Conservation (phyloP, 129 eudicot species). For the Chrysanthemum seticuspe region DNA sequence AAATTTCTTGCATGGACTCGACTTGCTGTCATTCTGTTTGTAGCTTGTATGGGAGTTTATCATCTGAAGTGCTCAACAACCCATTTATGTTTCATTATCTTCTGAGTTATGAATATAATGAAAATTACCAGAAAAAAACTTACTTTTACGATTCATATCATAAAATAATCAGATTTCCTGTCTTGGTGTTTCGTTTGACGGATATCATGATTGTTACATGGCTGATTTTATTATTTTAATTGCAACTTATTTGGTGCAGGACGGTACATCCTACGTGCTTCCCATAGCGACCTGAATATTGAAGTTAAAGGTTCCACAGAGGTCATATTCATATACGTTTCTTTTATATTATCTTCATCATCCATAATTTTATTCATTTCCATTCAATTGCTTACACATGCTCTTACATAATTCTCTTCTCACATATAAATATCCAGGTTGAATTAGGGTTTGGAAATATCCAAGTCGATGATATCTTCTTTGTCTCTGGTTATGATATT, state of each 20-base stretch:
- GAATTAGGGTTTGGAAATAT: conserved; percentile 83
- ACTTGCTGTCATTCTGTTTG: conserved; percentile 10
- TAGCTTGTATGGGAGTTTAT: conserved; percentile 7
- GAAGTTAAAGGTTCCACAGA: conserved; percentile 77
- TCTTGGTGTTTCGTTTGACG: background rate
- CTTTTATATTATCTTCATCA: conserved; percentile 3
- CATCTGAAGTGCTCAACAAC: conserved; percentile 17
- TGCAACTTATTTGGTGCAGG: conserved; percentile 43
- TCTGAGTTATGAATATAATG: conserved; percentile 6
- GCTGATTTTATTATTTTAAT: conserved; percentile 8
- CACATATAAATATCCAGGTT: conserved; percentile 47
- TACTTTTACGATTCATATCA: conserved; percentile 1
- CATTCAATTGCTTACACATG: conserved; percentile 9
- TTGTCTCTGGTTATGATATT: conserved; percentile 84
- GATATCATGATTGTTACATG: conserved; percentile 21
- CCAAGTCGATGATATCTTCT: conserved; percentile 71
- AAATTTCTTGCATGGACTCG: conserved; percentile 10
- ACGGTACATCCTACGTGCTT: conserved; percentile 69
- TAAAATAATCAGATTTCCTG: background rate
- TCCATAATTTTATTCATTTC: conserved; percentile 3
- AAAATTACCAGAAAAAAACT: background rate
- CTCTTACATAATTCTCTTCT: conserved; percentile 1
- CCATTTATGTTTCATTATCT: background rate
- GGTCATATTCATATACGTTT: conserved; percentile 40
- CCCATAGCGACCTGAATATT: conserved; percentile 65